These are phyloP conservation scores for Craterostigma plantagineum DNA, from an alignment of 257 asterid genomes.

Conservation along the genomic window DNA sequence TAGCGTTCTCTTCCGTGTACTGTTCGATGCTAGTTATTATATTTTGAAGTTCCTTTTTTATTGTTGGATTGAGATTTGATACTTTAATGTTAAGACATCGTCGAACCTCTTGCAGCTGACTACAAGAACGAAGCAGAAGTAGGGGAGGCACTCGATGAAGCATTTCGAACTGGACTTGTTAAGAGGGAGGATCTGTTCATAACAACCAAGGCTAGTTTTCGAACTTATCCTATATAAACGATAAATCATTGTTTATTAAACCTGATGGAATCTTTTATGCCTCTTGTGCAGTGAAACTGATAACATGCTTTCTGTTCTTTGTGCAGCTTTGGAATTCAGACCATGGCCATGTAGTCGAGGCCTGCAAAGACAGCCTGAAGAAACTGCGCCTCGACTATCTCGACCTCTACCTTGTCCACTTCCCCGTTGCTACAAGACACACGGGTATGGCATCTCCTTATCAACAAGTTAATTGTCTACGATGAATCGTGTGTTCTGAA, in stretches of 20 bases:
- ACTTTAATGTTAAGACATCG: no score
- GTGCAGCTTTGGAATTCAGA: slow-evolving; percentile 61
- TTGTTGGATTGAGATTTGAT: no score
- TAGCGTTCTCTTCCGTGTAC: no score
- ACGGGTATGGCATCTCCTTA: slow-evolving; percentile 20
- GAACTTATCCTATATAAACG: no score
- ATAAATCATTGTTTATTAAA: no score
- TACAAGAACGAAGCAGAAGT: slow-evolving; percentile 54
- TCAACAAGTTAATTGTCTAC: not conserved
- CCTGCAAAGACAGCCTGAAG: slow-evolving; percentile 48
- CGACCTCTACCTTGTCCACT: slow-evolving; percentile 50
- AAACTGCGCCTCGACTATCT: slow-evolving; percentile 39
- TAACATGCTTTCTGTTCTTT: not conserved
- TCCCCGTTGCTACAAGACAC: slow-evolving; percentile 50
- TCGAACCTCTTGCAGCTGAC: slow-evolving; percentile 27
- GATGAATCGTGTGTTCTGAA: no score
- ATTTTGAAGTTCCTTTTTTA: no score
- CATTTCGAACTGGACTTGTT: slow-evolving; percentile 28
- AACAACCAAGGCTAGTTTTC: slow-evolving; percentile 35
- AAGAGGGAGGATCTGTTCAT: slow-evolving; percentile 50
- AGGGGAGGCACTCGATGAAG: slow-evolving; percentile 53
- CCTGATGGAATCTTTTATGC: no score
- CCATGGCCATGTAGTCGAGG: slow-evolving; percentile 52
- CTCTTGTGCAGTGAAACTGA: no score
- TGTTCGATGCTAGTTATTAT: no score